These are phyloP conservation scores for Lentinus tigrinus DNA, from an alignment of 768 basidiomycete genomes.

Conservation along the genomic window DNA sequence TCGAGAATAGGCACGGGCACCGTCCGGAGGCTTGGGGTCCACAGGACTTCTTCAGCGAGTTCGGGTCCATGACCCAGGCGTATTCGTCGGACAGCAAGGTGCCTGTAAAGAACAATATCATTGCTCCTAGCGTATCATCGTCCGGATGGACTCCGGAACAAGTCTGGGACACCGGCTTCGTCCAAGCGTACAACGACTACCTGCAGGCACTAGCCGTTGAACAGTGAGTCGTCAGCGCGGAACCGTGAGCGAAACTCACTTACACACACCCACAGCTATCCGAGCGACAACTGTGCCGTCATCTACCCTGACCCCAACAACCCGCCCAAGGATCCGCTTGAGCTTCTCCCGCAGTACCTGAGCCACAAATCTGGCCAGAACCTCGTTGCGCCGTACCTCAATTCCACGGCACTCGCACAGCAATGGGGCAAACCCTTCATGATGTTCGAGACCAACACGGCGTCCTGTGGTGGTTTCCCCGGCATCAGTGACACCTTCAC, in stretches of 20 bases:
- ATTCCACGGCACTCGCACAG: constrained; percentile 40
- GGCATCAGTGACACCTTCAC: constrained; percentile 58
- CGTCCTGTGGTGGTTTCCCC: constrained; percentile 47
- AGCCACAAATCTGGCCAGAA: constrained; percentile 51
- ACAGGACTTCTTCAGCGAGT: constrained; percentile 48
- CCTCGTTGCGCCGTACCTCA: constrained; percentile 52
- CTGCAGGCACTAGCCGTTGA: constrained; percentile 52
- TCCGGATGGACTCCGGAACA: constrained; percentile 51
- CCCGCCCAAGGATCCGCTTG: constrained; percentile 38
- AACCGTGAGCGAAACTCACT: background rate
- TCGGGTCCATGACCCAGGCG: constrained; percentile 44
- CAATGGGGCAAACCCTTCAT: constrained; percentile 40
- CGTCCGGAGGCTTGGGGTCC: constrained; percentile 31
- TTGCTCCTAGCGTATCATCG: constrained; percentile 59
- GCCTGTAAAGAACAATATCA: constrained; percentile 44
- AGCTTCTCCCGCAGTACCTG: constrained; percentile 52
- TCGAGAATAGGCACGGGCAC: constrained; percentile 32
- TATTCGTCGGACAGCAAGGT: constrained; percentile 40
- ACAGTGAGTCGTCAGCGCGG: constrained; percentile 35
- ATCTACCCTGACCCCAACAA: constrained; percentile 38
- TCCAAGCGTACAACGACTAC: constrained; percentile 38
- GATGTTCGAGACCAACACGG: constrained; percentile 59
- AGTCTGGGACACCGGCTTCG: constrained; percentile 52
- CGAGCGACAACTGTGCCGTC: constrained; percentile 59
- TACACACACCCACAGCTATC: constrained; percentile 41